Conservation (phyloP, 108 stramenopile genomes). For the Fragilaria crotonensis region DNA sequence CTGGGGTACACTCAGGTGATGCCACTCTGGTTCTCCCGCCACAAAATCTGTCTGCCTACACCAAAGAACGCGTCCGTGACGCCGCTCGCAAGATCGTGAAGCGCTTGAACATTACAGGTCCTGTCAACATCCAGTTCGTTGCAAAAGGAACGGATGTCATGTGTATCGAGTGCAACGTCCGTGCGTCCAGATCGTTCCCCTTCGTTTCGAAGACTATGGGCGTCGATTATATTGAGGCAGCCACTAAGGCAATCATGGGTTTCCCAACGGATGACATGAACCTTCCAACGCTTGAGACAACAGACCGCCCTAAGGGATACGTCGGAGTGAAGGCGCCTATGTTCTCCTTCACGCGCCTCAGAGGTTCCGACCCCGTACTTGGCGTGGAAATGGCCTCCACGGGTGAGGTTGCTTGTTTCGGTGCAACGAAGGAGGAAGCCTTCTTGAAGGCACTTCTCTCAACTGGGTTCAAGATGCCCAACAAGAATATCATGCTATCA, state of each 20-base stretch:
- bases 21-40: constrained; percentile 91
- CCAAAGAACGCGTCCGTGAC: constrained; percentile 76
- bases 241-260: constrained; percentile 89
- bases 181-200: constrained; percentile 96
- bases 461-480: constrained; percentile 92
- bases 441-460: constrained; percentile 94
- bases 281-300: constrained; percentile 80
- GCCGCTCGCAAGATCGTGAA: constrained; percentile 88
- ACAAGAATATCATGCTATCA: constrained; percentile 85
- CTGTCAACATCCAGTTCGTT: constrained; percentile 98
- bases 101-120: constrained; percentile 94
- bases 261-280: constrained; percentile 82
- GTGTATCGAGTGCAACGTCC: constrained; percentile 98
- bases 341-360: constrained; percentile 97
- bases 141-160: constrained; percentile 95
- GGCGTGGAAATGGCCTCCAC: constrained; percentile 99
- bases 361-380: constrained; percentile 97
- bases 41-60: constrained; percentile 79
- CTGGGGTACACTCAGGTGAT: constrained; percentile 98
- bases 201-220: constrained; percentile 99
- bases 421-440: constrained; percentile 93
- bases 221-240: constrained; percentile 94
- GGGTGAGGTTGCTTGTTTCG: constrained; percentile 99
- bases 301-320: constrained; percentile 79
- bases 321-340: constrained; percentile 98